Percentiles rank a stretch among this genome's conserved stretches.
phyloP scores from a whole-genome alignment of 192 early-diverging fungal species.

The Diversispora epigaea region DNA sequence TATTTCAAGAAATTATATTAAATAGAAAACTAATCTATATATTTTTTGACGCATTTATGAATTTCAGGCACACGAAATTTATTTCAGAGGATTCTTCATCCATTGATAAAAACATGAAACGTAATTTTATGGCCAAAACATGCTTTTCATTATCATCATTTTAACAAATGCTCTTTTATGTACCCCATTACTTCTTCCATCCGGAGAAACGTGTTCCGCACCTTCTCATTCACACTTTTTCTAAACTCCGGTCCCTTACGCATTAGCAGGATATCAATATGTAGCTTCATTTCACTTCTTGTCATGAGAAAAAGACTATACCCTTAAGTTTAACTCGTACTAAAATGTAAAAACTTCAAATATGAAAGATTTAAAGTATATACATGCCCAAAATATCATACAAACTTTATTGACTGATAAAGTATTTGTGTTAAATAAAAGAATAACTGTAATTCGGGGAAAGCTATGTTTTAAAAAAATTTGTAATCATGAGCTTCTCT shows the following conservation, averaged over 20 bases:
- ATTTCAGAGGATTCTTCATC: conserved; percentile 30
- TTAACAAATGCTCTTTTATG: conserved; percentile 28
- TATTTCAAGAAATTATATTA: too few species aligned
- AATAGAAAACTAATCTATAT: too few species aligned
- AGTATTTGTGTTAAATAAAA: conserved; percentile 29
- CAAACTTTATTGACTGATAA: conserved; percentile 16
- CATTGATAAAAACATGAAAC: conserved; percentile 27
- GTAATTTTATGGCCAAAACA: conserved; percentile 30
- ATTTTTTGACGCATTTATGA: conserved; percentile 29
- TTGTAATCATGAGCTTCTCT: too few species aligned
- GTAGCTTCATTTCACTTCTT: neutral
- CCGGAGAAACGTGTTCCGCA: conserved; percentile 21
- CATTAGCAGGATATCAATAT: conserved; percentile 25
- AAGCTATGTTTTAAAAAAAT: too few species aligned
- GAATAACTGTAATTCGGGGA: neutral
- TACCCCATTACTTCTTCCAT: conserved; percentile 18
- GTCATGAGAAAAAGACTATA: conserved; percentile 17
- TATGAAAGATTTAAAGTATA: conserved; percentile 23
- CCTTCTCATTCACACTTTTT: conserved; percentile 23
- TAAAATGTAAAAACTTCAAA: neutral
- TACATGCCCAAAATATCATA: conserved; percentile 29
- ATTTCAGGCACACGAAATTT: conserved; percentile 30
- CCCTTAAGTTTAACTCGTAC: conserved; percentile 25
- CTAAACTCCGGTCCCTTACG: conserved; percentile 6
- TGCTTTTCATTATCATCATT: conserved; percentile 30